Evolutionary conservation across 192 early-diverging fungal species (phyloP), one percentile per base, ranked within the genome.

Genomic region (Coemansia sp.): DNA sequence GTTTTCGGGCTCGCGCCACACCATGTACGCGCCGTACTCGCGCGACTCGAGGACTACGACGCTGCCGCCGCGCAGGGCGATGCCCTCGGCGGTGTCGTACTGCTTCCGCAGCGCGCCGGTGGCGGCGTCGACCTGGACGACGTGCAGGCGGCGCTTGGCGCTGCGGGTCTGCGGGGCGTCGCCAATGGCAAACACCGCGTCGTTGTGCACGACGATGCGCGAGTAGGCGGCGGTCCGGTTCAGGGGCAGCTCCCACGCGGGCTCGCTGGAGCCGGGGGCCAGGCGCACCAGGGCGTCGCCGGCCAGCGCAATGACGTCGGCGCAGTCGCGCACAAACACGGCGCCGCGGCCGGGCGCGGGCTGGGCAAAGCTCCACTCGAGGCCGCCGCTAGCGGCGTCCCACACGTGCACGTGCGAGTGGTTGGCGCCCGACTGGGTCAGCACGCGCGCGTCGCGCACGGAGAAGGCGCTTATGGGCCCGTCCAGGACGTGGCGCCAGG

Each of bases 401-500:
- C 78, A 82, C 70, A 86, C 86, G 25, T 62, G 74, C 62, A 65
- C 64, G 5, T 55, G 51, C 10, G 63, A 41, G 8, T 46, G 50
- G 53, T 46, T 60, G 20, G 6, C 28, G 5, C 21, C 44, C 2
- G 68, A 67, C 8, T 55, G 60, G 9, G 75, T 72, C 48, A 78
- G 45, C 19, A 51, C 69, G 28, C 50, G 64, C 15, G 36, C 39
- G 46, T 68, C 61, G 35, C 75, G 50, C 25, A 65, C 43, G 38
- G 72, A 60, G 32, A 89, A 66, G 4, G 60, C 53, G 22, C 67
- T 53, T 38, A 95, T 70, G 0, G 62, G 55, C 25, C 90, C 89
- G 8, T 77, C 78, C 15, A 91, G 67, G 9, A 83, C 50, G 44
- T 93, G 90, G 35, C 92, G 81, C 92, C 92, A 95, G 28, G 70